These are phyloP conservation scores for Dothideomycetes sp. DNA, from an alignment of 2,329 filamentous ascomycete species.

Conservation along the genomic window DNA sequence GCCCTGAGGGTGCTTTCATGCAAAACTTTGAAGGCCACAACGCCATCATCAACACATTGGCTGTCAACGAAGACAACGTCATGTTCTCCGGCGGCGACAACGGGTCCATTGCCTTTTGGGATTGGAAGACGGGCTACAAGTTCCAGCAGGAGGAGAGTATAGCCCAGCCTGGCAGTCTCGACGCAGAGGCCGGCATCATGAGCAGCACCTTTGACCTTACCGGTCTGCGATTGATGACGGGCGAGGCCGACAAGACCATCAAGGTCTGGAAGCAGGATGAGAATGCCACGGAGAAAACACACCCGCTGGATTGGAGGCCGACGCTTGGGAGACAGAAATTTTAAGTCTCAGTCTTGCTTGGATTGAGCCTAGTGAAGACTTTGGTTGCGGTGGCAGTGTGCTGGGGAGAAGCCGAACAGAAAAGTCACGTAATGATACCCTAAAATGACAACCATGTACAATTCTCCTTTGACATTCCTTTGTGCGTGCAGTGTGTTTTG, in stretches of 20 bases:
- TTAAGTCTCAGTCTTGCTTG: conserved; percentile 9
- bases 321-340: conserved; percentile 66
- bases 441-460: too few species aligned
- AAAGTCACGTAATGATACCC: neutral
- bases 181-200: conserved; percentile 93
- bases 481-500: too few species aligned
- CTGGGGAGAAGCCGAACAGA: too few species aligned
- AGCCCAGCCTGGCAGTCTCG: conserved; percentile 85
- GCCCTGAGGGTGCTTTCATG: conserved; percentile 96
- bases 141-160: conserved; percentile 86
- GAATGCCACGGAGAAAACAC: conserved; percentile 77
- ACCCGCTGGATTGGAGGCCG: conserved; percentile 88
- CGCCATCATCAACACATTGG: conserved; percentile 85
- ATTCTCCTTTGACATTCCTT: too few species aligned
- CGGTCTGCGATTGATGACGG: conserved; percentile 79
- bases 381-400: too few species aligned
- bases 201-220: conserved; percentile 85
- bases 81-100: conserved; percentile 93
- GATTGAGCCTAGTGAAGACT: too few species aligned
- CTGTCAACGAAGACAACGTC: conserved; percentile 90
- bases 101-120: conserved; percentile 94
- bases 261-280: conserved; percentile 97
- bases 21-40: conserved; percentile 98
- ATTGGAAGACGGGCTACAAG: conserved; percentile 92
- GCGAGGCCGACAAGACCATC: conserved; percentile 90